Base-by-base conservation (phyloP, 805 yeast genomes). In the Ogataea glucozyma region DNA sequence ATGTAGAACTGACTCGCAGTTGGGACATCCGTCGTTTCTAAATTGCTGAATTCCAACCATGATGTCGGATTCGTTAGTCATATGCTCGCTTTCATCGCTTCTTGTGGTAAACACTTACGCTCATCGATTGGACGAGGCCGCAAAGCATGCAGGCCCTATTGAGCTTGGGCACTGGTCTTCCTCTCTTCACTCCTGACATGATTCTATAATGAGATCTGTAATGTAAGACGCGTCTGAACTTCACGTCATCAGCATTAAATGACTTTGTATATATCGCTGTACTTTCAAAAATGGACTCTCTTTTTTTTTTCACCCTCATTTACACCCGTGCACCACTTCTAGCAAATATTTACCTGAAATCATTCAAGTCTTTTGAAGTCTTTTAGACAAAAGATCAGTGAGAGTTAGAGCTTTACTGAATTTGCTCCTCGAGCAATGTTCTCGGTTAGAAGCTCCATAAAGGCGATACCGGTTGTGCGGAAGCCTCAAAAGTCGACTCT, bases 71-170 rank as follows among this genome's bases (percentile, higher is more conserved):
- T 21, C 11, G 41, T 41, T 18, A 37, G 40, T n/a, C n/a, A n/a
- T 37, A 37, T 19, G 7, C 5, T n/a, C 19, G 21, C 10, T 21
- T 30, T 24, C 11, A 22, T 26, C 17, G n/a, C 16, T 21, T 5
- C 13, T 10, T 24, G 23, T 3, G 4, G 19, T 17, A 4, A 9
- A 48, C 22, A 65, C 80, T 34, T 54, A 80, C 85, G 44, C 72
- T 76, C 53, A 85, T 77, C 4, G 96, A 80, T 58, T 88, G 95
- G 42, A 91, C 87, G 41, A 91, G 76, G 4, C 97, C 98, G 67
- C 99, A 91, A 45, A 93, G 77, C 97, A 91, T 87, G 60, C 99
- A 91, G 6, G 98, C 98, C 72, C 99, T 80, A 50, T 89, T 95
- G 8, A 84, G 74, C 67, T 82, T 77, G 26, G 77, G 68, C 11